Conservation (phyloP, 2,329 filamentous ascomycete genomes). For the Gyromitra esculenta region DNA sequence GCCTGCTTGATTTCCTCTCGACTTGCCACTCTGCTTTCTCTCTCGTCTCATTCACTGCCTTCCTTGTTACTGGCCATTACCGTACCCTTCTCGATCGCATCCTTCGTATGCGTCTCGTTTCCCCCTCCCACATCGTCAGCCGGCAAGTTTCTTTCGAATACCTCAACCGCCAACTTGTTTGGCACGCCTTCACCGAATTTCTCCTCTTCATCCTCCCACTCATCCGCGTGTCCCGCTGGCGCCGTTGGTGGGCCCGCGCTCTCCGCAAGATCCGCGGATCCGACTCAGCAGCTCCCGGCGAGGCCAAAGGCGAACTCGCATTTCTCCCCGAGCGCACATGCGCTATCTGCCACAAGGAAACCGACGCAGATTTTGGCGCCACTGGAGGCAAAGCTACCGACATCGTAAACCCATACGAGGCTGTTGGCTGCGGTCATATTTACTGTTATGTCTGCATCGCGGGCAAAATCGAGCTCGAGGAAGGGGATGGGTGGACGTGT, state of each 20-base stretch:
- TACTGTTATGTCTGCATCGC: slow-evolving; percentile 98
- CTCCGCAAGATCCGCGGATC: slow-evolving; percentile 80
- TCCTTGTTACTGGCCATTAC: slow-evolving; percentile 89
- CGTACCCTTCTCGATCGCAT: slow-evolving; percentile 88
- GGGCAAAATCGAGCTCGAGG: slow-evolving; percentile 86
- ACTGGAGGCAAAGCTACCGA: slow-evolving; percentile 64
- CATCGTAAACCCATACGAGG: slow-evolving; percentile 94
- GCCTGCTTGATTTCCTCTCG: slow-evolving; percentile 73
- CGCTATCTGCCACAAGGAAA: slow-evolving; percentile 92
- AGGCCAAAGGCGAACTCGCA: slow-evolving; percentile 74
- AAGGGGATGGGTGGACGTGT: slow-evolving; percentile 93
- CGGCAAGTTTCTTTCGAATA: slow-evolving; percentile 97
- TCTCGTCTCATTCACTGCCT: slow-evolving; percentile 86
- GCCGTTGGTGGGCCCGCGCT: slow-evolving; percentile 84
- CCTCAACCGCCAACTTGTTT: slow-evolving; percentile 94
- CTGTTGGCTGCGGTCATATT: slow-evolving; percentile 85
- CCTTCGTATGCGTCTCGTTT: slow-evolving; percentile 82
- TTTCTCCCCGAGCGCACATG: slow-evolving; percentile 94
- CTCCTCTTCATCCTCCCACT: slow-evolving; percentile 95
- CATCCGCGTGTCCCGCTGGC: slow-evolving; percentile 93
- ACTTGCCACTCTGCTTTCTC: slow-evolving; percentile 83
- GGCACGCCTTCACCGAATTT: slow-evolving; percentile 99
- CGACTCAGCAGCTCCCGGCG: slow-evolving; percentile 64
- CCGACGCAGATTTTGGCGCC: slow-evolving; percentile 52
- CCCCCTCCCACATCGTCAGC: slow-evolving; percentile 83